Evolutionary conservation across 139 green algal genomes (phyloP), one percentile per base, ranked within the genome.

Genomic region (Volvox reticuliferus): DNA sequence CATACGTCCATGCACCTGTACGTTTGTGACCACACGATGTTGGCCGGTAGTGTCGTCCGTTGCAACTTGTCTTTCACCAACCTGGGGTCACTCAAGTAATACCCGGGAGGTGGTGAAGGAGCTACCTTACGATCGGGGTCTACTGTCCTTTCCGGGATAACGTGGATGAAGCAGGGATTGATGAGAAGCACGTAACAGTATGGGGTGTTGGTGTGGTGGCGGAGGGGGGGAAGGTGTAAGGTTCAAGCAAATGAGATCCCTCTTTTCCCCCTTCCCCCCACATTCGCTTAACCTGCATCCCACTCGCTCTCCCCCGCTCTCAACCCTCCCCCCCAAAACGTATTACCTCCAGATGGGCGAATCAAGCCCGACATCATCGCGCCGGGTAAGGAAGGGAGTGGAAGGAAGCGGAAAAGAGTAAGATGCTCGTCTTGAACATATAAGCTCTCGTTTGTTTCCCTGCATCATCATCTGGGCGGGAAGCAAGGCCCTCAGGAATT

Each of bases 351-450:
- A 81, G 75, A 81, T 24, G 75, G 75, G 1, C 75, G 75, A 9
- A 61, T 81, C 75, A 81, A 81, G 30, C 75, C 75, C 33, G 75
- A 81, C 30, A 55, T 81, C 33, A 55, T 81, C 30, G 75, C 75
- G 26, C 75, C 75, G 44, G 44, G 44, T 55, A 55, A 55, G 44
- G 44, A 5, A 55, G 44, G 44, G 5, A 55, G 44, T 9, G 44
- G 9, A 55, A 14, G 44, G 44, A 55, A n/a, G n/a, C n/a, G n/a
- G n/a, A n/a, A n/a, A n/a, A n/a, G n/a, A n/a, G n/a, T n/a, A 37
- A 32, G 73, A 55, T 12, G 9, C 30, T 80, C 12, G 6, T 30
- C 19, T 17, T 24, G 62, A 24, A 19, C 17, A 19, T 69, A 19
- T 24, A 19, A 69, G 62, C 62, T 69, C 19, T 17, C 19, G 62